A percentile compares a stretch with the other conserved stretches of the same genome.
phyloP scores from a whole-genome alignment of 495 filamentous ascomycete species.

The Penicillium soppii region DNA sequence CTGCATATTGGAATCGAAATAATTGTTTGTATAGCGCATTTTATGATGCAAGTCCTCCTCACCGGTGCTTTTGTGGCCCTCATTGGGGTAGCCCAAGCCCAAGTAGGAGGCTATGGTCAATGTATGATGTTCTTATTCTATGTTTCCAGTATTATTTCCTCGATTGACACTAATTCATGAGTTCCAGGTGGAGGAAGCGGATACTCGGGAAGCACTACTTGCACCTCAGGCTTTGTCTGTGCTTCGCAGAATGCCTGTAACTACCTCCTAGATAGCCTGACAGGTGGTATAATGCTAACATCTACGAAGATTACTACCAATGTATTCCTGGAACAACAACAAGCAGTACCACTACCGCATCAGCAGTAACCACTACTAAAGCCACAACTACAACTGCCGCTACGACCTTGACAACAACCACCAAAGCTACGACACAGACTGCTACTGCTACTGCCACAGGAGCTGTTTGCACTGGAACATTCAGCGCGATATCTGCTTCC shows the following conservation, averaged over 20 bases:
- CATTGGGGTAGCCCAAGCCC: slow-evolving; percentile 11
- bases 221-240: slow-evolving; percentile 13
- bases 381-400: slow-evolving; percentile 2
- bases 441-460: slow-evolving; percentile 8
- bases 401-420: slow-evolving; percentile 6
- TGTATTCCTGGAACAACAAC: slow-evolving; percentile 17
- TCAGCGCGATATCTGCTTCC: slow-evolving; percentile 35
- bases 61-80: slow-evolving; percentile 11
- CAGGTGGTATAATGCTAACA: not conserved
- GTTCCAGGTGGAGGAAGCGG: slow-evolving; percentile 14
- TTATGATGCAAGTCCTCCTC: slow-evolving; percentile 6
- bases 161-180: not conserved
- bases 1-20: not conserved
- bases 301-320: slow-evolving; percentile 12
- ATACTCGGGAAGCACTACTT: slow-evolving; percentile 16
- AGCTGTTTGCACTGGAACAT: slow-evolving; percentile 31
- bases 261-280: not conserved
- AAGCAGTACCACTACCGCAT: not conserved
- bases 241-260: slow-evolving; percentile 21
- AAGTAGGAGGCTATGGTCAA: slow-evolving; percentile 15
- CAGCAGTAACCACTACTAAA: slow-evolving; percentile 4
- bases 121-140: slow-evolving; percentile 2
- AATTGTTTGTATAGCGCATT: not conserved
- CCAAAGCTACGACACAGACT: slow-evolving; percentile 6
- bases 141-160: not conserved